These are phyloP conservation scores for Exophiala phaeomuriformis DNA, from an alignment of 2,329 filamentous ascomycete genomes.

Conservation along the genomic window DNA sequence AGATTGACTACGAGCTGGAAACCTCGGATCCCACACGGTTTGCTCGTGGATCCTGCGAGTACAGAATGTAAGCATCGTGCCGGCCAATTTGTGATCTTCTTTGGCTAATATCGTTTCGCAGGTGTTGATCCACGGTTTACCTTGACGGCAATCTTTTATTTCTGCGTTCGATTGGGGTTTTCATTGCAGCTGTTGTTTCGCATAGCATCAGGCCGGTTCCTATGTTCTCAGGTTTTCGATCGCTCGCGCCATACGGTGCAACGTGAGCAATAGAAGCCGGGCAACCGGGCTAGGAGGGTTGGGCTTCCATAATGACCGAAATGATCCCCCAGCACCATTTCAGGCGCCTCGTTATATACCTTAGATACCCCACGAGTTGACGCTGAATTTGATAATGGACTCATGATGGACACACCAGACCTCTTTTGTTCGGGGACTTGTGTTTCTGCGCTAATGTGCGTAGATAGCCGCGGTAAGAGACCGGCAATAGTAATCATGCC, in stretches of 20 bases:
- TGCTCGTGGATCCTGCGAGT: constrained; percentile 64
- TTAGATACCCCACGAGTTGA: constrained; percentile 46
- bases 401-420: constrained; percentile 11
- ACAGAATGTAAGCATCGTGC: constrained; percentile 53
- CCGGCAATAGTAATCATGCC: neutral
- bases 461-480: neutral
- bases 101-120: constrained; percentile 4
- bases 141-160: neutral
- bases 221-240: neutral
- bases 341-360: constrained; percentile 43
- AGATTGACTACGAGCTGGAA: constrained; percentile 71
- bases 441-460: neutral
- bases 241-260: neutral
- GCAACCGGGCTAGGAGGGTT: neutral
- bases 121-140: constrained; percentile 12
- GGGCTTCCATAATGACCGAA: constrained; percentile 24
- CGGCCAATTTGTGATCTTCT: neutral
- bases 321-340: constrained; percentile 27
- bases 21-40: constrained; percentile 65
- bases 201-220: constrained; percentile 18
- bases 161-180: no score
- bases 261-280: neutral
- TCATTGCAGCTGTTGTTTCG: constrained; percentile 19
- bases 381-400: constrained; percentile 38
- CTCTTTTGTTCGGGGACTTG: neutral